A percentile compares a stretch with the other conserved stretches of the same genome.
Evolutionary conservation across 192 early-diverging fungal genomes (phyloP).

Genomic region (Phycomyces blakesleeanus): DNA sequence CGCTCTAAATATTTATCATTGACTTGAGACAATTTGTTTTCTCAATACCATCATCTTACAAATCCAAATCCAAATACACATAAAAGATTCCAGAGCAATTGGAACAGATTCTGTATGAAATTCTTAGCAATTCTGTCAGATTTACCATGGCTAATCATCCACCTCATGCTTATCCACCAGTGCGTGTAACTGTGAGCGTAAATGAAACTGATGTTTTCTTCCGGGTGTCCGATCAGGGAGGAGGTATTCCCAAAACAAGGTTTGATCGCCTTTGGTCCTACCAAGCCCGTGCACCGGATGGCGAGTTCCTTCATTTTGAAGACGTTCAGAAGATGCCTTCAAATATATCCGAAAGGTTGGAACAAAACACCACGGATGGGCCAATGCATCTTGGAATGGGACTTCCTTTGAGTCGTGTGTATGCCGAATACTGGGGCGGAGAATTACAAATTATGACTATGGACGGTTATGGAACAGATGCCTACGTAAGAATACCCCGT

Average conservation of each 20-base stretch:
- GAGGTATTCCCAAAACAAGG: conserved; percentile 68
- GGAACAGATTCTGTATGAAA: conserved; percentile 90
- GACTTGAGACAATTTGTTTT: too few relatives aligned
- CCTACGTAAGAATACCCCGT: conserved; percentile 77
- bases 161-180: conserved; percentile 57
- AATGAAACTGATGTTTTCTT: conserved; percentile 75
- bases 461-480: conserved; percentile 90
- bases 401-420: conserved; percentile 84
- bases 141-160: conserved; percentile 60
- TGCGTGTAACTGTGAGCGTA: conserved; percentile 80
- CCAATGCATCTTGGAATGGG: conserved; percentile 75
- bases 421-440: conserved; percentile 96
- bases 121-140: conserved; percentile 83
- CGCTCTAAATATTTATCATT: not conserved
- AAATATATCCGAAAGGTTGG: conserved; percentile 46
- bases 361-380: conserved; percentile 17
- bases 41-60: too few relatives aligned
- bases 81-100: conserved; percentile 75
- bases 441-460: conserved; percentile 72
- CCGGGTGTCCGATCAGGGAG: conserved; percentile 91
- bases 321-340: conserved; percentile 75
- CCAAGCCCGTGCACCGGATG: conserved; percentile 15
- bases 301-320: conserved; percentile 63
- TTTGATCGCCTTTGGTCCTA: conserved; percentile 75
- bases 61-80: too few relatives aligned